Evolutionary conservation across 345 rosid genomes (phyloP), one percentile per base, ranked within the genome.

Genomic region (Euphorbia peplus): DNA sequence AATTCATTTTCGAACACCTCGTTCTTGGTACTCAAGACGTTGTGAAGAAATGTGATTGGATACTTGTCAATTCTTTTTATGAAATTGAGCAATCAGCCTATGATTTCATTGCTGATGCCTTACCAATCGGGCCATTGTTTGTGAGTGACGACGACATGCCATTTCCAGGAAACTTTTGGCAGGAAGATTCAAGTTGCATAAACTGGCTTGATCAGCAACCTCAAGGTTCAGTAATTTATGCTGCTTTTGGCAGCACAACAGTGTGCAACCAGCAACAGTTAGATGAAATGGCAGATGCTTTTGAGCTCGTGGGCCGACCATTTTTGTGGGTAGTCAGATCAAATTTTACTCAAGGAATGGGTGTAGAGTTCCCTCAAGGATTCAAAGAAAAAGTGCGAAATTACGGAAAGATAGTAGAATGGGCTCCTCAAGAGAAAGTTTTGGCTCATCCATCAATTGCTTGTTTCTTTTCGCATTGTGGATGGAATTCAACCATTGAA

Each of bases 131-230:
- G 52, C 78, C 88, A 16, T 63, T 83, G 50, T 69, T 69, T 5
- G 24, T 51, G 10, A 48, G 29, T 8, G 13, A 26, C n/a, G 55
- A 39, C 52, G 32, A 26, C 9, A 24, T n/a, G n/a, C 56, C 52
- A 64, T 66, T 39, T 4, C 39, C 66, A 0, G 74, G 71, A 52
- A 79, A 72, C 70, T 60, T 70, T 3, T 67, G 70, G 81, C 64
- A 71, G 0, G 79, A 77, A 70, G 82, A 81, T 53, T 63, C 62
- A 25, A 59, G 79, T 50, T 72, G 79, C 74, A 47, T 67, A 60
- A 35, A 51, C 62, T 83, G 86, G 90, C 84, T 88, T 8, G 81
- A 83, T 54, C 60, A 78, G 16, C 83, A 67, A 35, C 68, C 78
- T 11, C 21, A 66, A 2, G 54, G 68, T 0, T 79, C 88, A 0